Base-by-base conservation (phyloP, 495 filamentous ascomycete species). In the Podospora pseudocomata region DNA sequence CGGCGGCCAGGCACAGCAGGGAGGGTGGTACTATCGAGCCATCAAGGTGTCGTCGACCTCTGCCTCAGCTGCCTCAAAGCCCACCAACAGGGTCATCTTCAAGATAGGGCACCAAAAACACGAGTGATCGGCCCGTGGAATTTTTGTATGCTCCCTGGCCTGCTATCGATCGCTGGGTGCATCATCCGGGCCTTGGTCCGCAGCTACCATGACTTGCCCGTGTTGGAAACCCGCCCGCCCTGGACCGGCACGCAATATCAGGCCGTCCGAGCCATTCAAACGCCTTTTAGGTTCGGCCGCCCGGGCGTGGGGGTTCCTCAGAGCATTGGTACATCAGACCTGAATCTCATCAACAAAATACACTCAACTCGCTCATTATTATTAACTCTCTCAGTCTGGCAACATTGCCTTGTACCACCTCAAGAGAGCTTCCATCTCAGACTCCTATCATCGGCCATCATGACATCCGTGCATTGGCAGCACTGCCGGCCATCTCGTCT, bases 131-230 rank as follows among this genome's bases (percentile, higher is more conserved):
- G 61, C 61, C 61, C 61, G 61, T 63, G 61, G 28, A 16, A 49
- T 13, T 49, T 49, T 11, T 0, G 9, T 11, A 3, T 16, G 6
- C 9, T 49, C 27, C 30, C 30, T 23, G 65, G 19, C 1, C 34
- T 28, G 15, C 53, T 57, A 27, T 60, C 56, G 19, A 65, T 59
- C 56, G 54, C 55, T 59, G 58, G 67, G 67, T 70, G 72, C 72
- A 65, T 68, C 69, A 74, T 71, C 70, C 68, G 66, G 63, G 62
- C 61, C 61, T 55, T 20, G 55, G 30, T 63, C 68, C 61, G 34
- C 19, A 53, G 54, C 55, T 27, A 59, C 49, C 67, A 63, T 69
- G 30, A n/a, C 54, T 49, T 65, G n/a, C 58, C 44, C 54, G 54
- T 57, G 59, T 60, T 60, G 27, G 18, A 53, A 63, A 39, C 26